A percentile compares a stretch with the other conserved stretches of the same genome.
Evolutionary conservation across 768 basidiomycete species (phyloP).

Genomic region (Tylopilus subfusipes): DNA sequence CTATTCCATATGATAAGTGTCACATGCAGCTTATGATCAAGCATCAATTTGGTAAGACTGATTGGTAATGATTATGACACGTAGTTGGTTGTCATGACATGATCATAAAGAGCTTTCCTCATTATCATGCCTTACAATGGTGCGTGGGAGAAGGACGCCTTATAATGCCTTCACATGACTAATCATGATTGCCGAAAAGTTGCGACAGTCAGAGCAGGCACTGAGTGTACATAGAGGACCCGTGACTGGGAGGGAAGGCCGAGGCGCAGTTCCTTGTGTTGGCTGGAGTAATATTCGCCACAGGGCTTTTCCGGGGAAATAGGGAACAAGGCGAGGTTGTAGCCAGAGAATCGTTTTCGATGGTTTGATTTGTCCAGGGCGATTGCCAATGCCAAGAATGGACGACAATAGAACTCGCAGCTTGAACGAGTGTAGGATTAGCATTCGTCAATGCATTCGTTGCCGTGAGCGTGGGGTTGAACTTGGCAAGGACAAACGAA

Average conservation of each 20-base stretch:
- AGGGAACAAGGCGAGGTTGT: neutral
- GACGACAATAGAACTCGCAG: neutral
- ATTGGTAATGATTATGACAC: neutral
- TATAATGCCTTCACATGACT: neutral
- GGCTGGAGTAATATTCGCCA: neutral
- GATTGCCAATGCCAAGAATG: neutral
- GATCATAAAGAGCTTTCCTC: neutral
- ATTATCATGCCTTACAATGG: neutral
- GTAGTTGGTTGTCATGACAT: neutral
- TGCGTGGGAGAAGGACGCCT: neutral
- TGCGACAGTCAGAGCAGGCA: conserved; percentile 8
- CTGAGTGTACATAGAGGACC: neutral
- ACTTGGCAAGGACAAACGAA: neutral
- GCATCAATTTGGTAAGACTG: neutral
- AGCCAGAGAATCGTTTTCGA: neutral
- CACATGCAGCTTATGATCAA: neutral
- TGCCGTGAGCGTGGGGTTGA: neutral
- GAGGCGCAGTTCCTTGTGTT: neutral
- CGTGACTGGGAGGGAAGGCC: neutral
- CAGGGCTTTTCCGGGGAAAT: neutral
- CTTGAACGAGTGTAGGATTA: neutral
- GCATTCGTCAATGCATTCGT: neutral
- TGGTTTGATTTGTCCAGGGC: neutral
- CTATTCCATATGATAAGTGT: neutral
- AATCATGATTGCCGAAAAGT: neutral